Evolutionary conservation across 1,284 basidiomycete species (phyloP).

Genomic region (Tilletia indica): DNA sequence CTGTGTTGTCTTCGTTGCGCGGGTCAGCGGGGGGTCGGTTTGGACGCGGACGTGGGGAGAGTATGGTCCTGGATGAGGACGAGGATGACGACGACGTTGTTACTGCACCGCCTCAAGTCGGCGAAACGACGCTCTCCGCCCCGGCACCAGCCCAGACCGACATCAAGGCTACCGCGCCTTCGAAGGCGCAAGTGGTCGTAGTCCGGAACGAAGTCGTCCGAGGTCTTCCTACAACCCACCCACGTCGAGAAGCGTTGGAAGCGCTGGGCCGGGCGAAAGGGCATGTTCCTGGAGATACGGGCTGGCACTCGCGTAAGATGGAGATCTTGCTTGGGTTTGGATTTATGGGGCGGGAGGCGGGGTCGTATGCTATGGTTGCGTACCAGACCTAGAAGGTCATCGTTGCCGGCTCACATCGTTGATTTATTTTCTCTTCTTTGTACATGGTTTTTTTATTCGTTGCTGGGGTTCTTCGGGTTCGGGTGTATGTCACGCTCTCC

Average conservation of each 20-base stretch:
- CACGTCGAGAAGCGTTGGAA: conserved; percentile 69
- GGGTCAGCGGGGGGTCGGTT: not conserved
- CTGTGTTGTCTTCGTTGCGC: no score
- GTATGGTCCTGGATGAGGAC: not conserved
- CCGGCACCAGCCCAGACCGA: not conserved
- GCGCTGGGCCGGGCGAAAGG: conserved; percentile 77
- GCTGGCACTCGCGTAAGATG: conserved; percentile 97
- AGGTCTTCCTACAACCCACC: conserved; percentile 67
- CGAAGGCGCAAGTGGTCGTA: not conserved
- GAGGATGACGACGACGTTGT: not conserved
- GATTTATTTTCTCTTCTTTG: no score
- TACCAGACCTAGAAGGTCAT: conserved; percentile 37
- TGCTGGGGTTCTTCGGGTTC: no score
- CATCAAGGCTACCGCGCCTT: not conserved
- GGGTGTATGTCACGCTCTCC: no score
- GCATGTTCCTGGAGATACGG: conserved; percentile 81
- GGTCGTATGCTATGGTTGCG: conserved; percentile 67
- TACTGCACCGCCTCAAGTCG: not conserved
- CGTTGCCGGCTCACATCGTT: no score
- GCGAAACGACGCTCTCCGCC: not conserved
- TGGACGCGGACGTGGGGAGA: not conserved
- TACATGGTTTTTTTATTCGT: no score
- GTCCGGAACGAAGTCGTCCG: conserved; percentile 58
- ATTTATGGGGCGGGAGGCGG: conserved; percentile 85
- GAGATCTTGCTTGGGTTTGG: conserved; percentile 88